A percentile compares a stretch with the other conserved stretches of the same genome.
These are phyloP conservation scores for Hyphopichia pseudoburtonii DNA, from an alignment of 1,139 yeast genomes.

Conservation along the genomic window DNA sequence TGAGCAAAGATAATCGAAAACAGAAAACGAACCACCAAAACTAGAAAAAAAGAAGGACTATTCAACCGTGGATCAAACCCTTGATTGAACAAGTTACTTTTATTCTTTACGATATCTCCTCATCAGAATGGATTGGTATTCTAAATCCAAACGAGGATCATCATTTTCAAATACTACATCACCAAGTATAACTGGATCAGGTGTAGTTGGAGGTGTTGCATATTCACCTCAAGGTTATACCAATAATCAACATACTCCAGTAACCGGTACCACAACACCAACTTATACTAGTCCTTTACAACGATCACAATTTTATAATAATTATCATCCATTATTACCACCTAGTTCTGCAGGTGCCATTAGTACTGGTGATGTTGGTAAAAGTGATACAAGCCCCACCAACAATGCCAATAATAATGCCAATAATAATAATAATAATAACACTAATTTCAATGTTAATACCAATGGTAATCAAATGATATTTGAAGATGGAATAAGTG, in stretches of 20 bases:
- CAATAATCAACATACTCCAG: not conserved
- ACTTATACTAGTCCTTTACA: conserved; percentile 10
- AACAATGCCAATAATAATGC: not conserved
- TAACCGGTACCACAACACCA: conserved; percentile 3
- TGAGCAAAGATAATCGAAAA: too few relatives aligned
- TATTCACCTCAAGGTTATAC: conserved; percentile 4
- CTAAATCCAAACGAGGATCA: conserved; percentile 6
- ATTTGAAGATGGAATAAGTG: conserved; percentile 9
- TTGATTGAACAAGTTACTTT: too few relatives aligned
- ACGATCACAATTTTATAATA: conserved; percentile 10
- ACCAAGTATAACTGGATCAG: conserved; percentile 1
- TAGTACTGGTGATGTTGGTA: not conserved
- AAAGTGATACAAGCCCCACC: not conserved
- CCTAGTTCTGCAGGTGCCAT: conserved; percentile 7
- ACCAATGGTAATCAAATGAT: not conserved
- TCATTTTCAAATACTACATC: conserved; percentile 2
- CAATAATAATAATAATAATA: not conserved
- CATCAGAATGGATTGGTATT: conserved; percentile 10
- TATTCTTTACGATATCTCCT: too few relatives aligned
- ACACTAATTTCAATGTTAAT: not conserved
- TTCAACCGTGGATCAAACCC: too few relatives aligned
- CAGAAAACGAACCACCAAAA: too few relatives aligned
- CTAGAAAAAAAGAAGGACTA: too few relatives aligned
- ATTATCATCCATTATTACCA: conserved; percentile 12
- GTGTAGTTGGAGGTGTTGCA: conserved; percentile 2